These are phyloP conservation scores for Pestalotiopsis sp. DNA, from an alignment of 2,329 filamentous ascomycete species.

Conservation along the genomic window DNA sequence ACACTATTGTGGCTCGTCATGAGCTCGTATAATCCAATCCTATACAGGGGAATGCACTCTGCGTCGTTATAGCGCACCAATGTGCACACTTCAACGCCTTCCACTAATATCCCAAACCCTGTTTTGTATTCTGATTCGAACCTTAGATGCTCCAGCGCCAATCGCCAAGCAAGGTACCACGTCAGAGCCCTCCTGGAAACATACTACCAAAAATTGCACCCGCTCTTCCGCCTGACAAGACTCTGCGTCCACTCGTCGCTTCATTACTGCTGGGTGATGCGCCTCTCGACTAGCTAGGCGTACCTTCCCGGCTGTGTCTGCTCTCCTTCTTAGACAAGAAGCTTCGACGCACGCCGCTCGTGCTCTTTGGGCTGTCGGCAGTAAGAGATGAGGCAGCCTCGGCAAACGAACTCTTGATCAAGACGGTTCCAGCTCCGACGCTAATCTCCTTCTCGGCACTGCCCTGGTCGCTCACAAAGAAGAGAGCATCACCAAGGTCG, in stretches of 20 bases:
- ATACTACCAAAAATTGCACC: not conserved
- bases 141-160: not conserved
- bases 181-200: not conserved
- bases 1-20: too few species aligned
- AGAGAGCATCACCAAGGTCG: slow-evolving; percentile 80
- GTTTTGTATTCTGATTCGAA: not conserved
- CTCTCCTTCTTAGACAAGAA: slow-evolving; percentile 56
- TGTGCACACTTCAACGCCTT: not conserved
- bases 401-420: slow-evolving; percentile 73
- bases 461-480: slow-evolving; percentile 85
- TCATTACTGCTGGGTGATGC: not conserved
- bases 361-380: slow-evolving; percentile 43
- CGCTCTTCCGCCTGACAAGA: not conserved
- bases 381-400: slow-evolving; percentile 37
- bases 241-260: not conserved
- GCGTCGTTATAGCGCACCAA: not conserved
- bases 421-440: slow-evolving; percentile 72
- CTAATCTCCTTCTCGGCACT: slow-evolving; percentile 72
- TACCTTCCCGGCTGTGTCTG: slow-evolving; percentile 45
- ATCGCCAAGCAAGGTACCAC: not conserved
- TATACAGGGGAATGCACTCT: not conserved
- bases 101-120: not conserved
- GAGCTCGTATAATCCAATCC: not conserved
- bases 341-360: slow-evolving; percentile 52
- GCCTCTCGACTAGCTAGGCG: slow-evolving; percentile 27